Evolutionary conservation across 2,329 filamentous ascomycete species (phyloP).

Genomic region (Tolypocladium guangdongense): DNA sequence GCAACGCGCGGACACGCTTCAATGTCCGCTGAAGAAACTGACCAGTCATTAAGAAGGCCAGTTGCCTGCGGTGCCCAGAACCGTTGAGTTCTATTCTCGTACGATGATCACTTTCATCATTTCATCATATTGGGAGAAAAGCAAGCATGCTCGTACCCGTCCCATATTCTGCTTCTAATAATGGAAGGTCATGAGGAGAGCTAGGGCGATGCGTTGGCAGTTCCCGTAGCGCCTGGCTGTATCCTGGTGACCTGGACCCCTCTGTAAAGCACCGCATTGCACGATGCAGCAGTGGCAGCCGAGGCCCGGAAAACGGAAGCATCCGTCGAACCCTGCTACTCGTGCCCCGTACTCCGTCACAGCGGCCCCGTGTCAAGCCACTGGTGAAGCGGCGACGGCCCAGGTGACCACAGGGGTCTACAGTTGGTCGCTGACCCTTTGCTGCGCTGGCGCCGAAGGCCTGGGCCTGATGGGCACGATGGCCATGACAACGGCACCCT

Average conservation of each 20-base stretch:
- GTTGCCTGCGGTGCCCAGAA: not conserved
- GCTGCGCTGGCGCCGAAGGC: slow-evolving; percentile 4
- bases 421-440: not conserved
- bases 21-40: not conserved
- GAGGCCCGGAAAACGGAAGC: not conserved
- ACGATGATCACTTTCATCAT: not conserved
- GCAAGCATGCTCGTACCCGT: not conserved
- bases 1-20: not conserved
- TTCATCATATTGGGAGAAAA: not conserved
- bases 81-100: not conserved
- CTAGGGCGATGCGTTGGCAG: not conserved
- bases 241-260: not conserved
- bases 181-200: not conserved
- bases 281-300: not conserved
- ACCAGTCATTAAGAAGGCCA: not conserved
- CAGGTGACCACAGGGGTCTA: slow-evolving; percentile 3
- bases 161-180: not conserved
- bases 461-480: slow-evolving; percentile 1
- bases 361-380: slow-evolving; percentile 1
- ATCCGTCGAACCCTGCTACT: no score
- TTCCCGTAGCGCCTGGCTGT: not conserved
- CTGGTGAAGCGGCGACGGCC: not conserved
- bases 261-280: not conserved
- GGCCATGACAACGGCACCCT: not conserved
- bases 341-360: no score